Evolutionary conservation across 768 basidiomycete species (phyloP).

Genomic region (Psilocybe sp.): DNA sequence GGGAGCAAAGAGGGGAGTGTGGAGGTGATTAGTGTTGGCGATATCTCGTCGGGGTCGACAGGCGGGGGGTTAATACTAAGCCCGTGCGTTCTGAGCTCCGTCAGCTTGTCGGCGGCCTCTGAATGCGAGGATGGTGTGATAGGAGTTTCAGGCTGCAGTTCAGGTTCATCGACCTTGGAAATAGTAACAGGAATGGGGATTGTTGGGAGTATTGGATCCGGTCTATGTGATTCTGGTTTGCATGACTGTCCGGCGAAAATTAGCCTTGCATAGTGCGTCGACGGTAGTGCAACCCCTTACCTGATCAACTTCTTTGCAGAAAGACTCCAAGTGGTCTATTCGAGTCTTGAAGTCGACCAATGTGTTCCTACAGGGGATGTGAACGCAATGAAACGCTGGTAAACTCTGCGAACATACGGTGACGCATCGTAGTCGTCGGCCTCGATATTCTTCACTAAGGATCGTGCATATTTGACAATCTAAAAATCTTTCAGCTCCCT

Average conservation of each 20-base stretch:
- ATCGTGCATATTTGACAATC: slow-evolving; percentile 55
- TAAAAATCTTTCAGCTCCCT: slow-evolving; percentile 4
- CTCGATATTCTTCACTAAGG: slow-evolving; percentile 58
- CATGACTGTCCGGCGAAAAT: slow-evolving; percentile 30
- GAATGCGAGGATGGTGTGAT: slow-evolving; percentile 3
- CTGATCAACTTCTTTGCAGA: slow-evolving; percentile 50
- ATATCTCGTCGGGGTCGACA: slow-evolving; percentile 18
- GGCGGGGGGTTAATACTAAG: slow-evolving; percentile 18
- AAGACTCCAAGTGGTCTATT: slow-evolving; percentile 53
- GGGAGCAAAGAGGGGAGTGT: slow-evolving; percentile 22
- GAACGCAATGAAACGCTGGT: background rate
- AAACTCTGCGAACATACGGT: slow-evolving; percentile 30
- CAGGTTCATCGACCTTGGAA: slow-evolving; percentile 4
- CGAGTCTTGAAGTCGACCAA: slow-evolving; percentile 45
- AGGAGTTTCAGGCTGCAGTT: background rate
- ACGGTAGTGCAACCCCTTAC: slow-evolving; percentile 28
- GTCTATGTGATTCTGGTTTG: slow-evolving; percentile 28
- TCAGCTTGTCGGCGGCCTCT: slow-evolving; percentile 8
- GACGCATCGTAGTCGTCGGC: slow-evolving; percentile 40
- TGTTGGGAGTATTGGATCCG: slow-evolving; percentile 48
- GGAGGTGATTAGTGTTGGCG: slow-evolving; percentile 18
- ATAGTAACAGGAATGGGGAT: slow-evolving; percentile 40
- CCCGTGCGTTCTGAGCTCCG: slow-evolving; percentile 10
- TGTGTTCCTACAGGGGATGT: slow-evolving; percentile 32
- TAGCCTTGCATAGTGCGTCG: background rate